These are phyloP conservation scores for Candolleomyces efflorescens DNA, from an alignment of 768 basidiomycete species.

Conservation along the genomic window DNA sequence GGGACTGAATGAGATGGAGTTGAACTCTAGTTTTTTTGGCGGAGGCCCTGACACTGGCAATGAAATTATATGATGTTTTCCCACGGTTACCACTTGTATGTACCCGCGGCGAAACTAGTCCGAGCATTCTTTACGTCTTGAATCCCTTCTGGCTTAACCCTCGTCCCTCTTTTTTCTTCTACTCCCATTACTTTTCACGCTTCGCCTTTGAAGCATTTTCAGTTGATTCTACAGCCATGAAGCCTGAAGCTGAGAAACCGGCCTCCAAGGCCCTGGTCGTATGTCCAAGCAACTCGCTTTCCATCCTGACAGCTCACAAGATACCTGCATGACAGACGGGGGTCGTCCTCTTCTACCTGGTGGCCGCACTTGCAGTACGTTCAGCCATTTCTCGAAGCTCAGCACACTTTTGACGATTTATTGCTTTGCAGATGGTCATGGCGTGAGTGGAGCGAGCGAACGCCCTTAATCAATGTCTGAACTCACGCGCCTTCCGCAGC, in stretches of 20 bases:
- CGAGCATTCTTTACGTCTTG: too few relatives aligned
- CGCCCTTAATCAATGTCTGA: background rate
- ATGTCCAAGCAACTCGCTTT: slow-evolving; percentile 16
- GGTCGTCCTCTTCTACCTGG: slow-evolving; percentile 81
- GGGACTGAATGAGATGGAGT: too few relatives aligned
- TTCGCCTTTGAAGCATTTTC: too few relatives aligned
- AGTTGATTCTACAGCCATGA: background rate
- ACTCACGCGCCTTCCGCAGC: slow-evolving; percentile 32
- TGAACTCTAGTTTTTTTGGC: background rate
- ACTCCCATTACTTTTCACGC: background rate
- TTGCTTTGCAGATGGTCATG: slow-evolving; percentile 72
- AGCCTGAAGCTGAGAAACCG: slow-evolving; percentile 15
- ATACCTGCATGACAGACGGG: slow-evolving; percentile 42
- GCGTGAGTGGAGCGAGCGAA: slow-evolving; percentile 45
- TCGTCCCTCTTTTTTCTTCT: background rate
- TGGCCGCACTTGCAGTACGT: slow-evolving; percentile 84
- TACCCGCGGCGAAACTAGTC: too few relatives aligned
- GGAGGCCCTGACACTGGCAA: too few relatives aligned
- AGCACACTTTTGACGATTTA: background rate
- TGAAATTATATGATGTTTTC: too few relatives aligned
- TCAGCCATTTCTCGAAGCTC: background rate
- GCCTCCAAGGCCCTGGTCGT: slow-evolving; percentile 46
- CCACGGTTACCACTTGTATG: too few relatives aligned
- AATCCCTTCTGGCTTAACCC: background rate
- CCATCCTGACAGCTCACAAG: background rate